phyloP scores from a whole-genome alignment of 192 early-diverging fungal species.

The Mortierella claussenii region DNA sequence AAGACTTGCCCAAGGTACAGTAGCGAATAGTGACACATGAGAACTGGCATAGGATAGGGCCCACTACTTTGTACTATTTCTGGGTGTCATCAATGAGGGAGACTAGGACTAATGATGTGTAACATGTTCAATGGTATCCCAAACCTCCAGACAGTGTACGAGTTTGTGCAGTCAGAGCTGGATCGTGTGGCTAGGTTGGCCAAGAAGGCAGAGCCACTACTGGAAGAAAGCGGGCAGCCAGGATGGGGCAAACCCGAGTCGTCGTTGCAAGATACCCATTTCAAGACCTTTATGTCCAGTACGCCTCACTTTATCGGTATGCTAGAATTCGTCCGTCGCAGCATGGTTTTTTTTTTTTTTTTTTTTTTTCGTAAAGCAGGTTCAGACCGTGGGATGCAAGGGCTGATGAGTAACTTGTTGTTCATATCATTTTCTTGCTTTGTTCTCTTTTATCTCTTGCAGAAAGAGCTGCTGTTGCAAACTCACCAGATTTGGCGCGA shows the following conservation, averaged over 20 bases:
- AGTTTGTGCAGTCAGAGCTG: constrained; percentile 56
- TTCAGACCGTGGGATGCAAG: too few relatives aligned
- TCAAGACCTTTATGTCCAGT: constrained; percentile 64
- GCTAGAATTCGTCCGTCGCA: neutral
- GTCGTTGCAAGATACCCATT: constrained; percentile 59
- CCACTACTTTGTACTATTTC: neutral
- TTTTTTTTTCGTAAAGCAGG: neutral
- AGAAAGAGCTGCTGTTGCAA: constrained; percentile 60
- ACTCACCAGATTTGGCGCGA: constrained; percentile 48
- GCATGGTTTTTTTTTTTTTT: neutral
- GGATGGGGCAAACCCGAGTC: constrained; percentile 63
- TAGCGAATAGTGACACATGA: neutral
- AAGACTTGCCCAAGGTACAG: constrained; percentile 61
- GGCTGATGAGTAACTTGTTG: too few relatives aligned
- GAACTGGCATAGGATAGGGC: neutral
- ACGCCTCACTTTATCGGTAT: constrained; percentile 66
- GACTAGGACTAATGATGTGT: neutral
- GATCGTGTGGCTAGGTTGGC: constrained; percentile 49
- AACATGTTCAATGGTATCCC: neutral
- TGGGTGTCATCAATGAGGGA: neutral
- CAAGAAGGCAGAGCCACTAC: constrained; percentile 52
- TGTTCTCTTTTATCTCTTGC: neutral
- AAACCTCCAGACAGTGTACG: constrained; percentile 54
- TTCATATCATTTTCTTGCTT: neutral
- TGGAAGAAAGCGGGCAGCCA: constrained; percentile 57